phyloP scores from a whole-genome alignment of 768 basidiomycete genomes.

The Collybia nuda region DNA sequence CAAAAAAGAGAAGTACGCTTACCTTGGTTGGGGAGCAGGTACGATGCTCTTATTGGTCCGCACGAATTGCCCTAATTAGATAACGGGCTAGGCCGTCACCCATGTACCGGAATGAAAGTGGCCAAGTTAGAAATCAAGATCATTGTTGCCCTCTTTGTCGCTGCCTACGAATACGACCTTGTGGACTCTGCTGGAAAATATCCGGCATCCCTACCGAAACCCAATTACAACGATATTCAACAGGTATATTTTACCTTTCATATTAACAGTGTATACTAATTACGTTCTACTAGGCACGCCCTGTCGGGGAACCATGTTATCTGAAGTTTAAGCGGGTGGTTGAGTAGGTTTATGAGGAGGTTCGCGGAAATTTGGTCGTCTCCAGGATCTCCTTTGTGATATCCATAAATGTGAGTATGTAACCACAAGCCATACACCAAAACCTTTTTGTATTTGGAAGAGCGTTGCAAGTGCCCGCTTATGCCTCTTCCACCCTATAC shows the following conservation, averaged over 20 bases:
- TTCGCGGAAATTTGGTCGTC: too few species aligned
- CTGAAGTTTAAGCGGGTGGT: slow-evolving; percentile 23
- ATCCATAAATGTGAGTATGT: too few species aligned
- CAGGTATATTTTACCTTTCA: slow-evolving; percentile 14
- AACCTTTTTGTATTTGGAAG: too few species aligned
- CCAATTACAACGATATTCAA: slow-evolving; percentile 31
- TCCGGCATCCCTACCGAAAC: slow-evolving; percentile 22
- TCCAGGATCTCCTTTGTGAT: too few species aligned
- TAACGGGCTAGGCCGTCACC: slow-evolving; percentile 29
- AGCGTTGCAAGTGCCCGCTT: too few species aligned
- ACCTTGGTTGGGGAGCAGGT: slow-evolving; percentile 42
- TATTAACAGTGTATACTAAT: not conserved
- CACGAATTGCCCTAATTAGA: not conserved
- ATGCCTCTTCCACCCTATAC: too few species aligned
- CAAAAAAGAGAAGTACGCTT: slow-evolving; percentile 28
- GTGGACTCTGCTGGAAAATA: slow-evolving; percentile 29
- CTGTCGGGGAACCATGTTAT: slow-evolving; percentile 25
- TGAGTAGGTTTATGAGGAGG: slow-evolving; percentile 11
- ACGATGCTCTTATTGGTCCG: slow-evolving; percentile 1
- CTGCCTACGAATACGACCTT: slow-evolving; percentile 31
- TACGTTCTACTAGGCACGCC: slow-evolving; percentile 18
- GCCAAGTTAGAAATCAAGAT: slow-evolving; percentile 40
- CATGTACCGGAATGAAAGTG: slow-evolving; percentile 36
- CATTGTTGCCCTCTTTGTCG: slow-evolving; percentile 30
- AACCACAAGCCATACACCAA: too few species aligned